phyloP scores from a whole-genome alignment of 495 filamentous ascomycete species.

The Podospora didyma region DNA sequence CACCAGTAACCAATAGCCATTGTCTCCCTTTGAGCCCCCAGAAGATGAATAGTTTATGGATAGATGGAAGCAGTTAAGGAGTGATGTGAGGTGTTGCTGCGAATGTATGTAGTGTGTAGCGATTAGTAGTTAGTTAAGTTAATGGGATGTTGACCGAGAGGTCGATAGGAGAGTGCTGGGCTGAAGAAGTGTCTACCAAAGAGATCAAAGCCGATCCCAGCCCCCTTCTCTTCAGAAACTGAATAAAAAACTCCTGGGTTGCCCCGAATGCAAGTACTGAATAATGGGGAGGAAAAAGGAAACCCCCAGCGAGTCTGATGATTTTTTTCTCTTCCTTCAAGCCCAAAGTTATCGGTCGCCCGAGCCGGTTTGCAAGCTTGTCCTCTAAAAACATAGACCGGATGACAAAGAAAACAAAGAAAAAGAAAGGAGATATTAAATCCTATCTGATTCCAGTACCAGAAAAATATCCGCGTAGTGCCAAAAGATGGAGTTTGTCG shows the following conservation, averaged over 20 bases:
- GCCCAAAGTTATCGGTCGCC: slow-evolving; percentile 32
- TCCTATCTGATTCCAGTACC: not conserved
- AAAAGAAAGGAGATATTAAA: slow-evolving; percentile 7
- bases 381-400: slow-evolving; percentile 11
- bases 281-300: slow-evolving; percentile 2
- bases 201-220: not conserved
- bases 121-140: not conserved
- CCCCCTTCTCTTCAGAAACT: not conserved
- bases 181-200: not conserved
- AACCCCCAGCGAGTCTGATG: slow-evolving; percentile 6
- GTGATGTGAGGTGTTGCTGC: not conserved
- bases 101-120: not conserved
- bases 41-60: not conserved
- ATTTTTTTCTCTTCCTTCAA: slow-evolving; percentile 5
- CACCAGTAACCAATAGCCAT: not conserved
- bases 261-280: slow-evolving; percentile 5
- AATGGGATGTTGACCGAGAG: not conserved
- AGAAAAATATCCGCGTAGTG: not conserved
- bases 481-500: not conserved
- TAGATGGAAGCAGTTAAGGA: not conserved
- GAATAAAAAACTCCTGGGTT: not conserved
- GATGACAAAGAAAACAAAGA: slow-evolving; percentile 11
- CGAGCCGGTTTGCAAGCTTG: slow-evolving; percentile 25
- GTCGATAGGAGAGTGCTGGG: not conserved
- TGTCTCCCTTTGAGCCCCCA: not conserved